Evolutionary conservation across 2,329 filamentous ascomycete genomes (phyloP).

Genomic region (Eurotiales sp.): DNA sequence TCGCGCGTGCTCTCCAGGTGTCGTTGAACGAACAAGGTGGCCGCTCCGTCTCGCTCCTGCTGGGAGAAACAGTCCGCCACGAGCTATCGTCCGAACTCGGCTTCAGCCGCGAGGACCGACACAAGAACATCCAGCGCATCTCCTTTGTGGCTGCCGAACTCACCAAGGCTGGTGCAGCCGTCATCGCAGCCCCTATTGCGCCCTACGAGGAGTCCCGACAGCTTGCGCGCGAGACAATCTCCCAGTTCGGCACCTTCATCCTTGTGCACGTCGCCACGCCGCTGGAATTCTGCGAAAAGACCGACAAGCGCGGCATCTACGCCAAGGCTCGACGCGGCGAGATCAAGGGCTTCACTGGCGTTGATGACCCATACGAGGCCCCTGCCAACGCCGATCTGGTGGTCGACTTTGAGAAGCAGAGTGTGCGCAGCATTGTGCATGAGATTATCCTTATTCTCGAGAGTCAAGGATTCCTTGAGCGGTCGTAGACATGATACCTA

Average conservation of each 20-base stretch:
- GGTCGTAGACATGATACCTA: slow-evolving; percentile 36
- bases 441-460: slow-evolving; percentile 93
- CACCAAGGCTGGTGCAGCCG: slow-evolving; percentile 85
- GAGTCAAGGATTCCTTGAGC: slow-evolving; percentile 80
- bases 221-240: slow-evolving; percentile 74
- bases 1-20: slow-evolving; percentile 91
- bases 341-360: slow-evolving; percentile 97
- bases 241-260: slow-evolving; percentile 86
- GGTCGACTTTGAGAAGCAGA: slow-evolving; percentile 81
- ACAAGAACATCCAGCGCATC: slow-evolving; percentile 93
- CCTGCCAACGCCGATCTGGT: slow-evolving; percentile 77
- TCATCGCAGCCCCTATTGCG: slow-evolving; percentile 94
- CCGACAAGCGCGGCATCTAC: slow-evolving; percentile 90
- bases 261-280: slow-evolving; percentile 92
- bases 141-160: slow-evolving; percentile 94
- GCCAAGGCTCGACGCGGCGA: slow-evolving; percentile 76
- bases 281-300: slow-evolving; percentile 90
- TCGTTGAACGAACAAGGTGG: slow-evolving; percentile 98
- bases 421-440: slow-evolving; percentile 88
- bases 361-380: slow-evolving; percentile 92
- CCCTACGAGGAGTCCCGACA: slow-evolving; percentile 77
- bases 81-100: slow-evolving; percentile 94
- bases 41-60: slow-evolving; percentile 85
- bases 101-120: slow-evolving; percentile 88
- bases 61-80: slow-evolving; percentile 90